Conservation (phyloP, 352 stramenopile species). For the Pythium graminicola region DNA sequence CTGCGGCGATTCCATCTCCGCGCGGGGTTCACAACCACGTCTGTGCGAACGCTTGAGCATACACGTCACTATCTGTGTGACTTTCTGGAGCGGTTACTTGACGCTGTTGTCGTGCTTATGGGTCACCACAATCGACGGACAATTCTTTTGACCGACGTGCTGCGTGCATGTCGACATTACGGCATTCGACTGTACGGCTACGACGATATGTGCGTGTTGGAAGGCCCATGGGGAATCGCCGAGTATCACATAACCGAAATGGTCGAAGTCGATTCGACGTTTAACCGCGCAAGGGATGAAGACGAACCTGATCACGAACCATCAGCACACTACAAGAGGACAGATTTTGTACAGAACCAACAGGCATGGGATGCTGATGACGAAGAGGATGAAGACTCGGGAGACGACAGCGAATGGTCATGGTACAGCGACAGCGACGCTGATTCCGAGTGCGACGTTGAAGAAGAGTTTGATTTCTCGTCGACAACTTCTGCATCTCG, state of each 20-base stretch:
- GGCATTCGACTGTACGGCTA: constrained; percentile 76
- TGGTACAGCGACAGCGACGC: constrained; percentile 58
- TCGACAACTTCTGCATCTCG: constrained; percentile 8
- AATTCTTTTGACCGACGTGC: constrained; percentile 58
- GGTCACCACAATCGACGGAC: constrained; percentile 34
- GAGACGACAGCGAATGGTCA: constrained; percentile 46
- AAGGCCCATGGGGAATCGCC: constrained; percentile 20
- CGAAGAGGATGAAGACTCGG: constrained; percentile 40
- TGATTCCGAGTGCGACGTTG: constrained; percentile 32
- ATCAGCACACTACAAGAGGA: constrained; percentile 37
- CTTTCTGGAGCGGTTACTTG: constrained; percentile 52
- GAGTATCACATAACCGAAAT: constrained; percentile 66
- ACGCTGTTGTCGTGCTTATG: constrained; percentile 43
- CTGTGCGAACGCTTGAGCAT: constrained; percentile 26
- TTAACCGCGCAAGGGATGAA: constrained; percentile 17
- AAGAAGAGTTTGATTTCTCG: constrained; percentile 10
- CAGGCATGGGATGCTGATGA: constrained; percentile 29
- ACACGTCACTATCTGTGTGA: constrained; percentile 42
- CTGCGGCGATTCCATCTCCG: constrained; percentile 68
- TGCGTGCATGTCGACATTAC: constrained; percentile 52
- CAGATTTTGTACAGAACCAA: constrained; percentile 63
- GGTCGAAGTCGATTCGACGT: constrained; percentile 36
- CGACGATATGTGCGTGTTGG: constrained; percentile 62
- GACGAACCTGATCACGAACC: constrained; percentile 60
- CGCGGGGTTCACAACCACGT: constrained; percentile 55